A percentile compares a stretch with the other conserved stretches of the same genome.
Conservation (phyloP, 805 yeast species). For the Vanderwaltozyma verrucispora region DNA sequence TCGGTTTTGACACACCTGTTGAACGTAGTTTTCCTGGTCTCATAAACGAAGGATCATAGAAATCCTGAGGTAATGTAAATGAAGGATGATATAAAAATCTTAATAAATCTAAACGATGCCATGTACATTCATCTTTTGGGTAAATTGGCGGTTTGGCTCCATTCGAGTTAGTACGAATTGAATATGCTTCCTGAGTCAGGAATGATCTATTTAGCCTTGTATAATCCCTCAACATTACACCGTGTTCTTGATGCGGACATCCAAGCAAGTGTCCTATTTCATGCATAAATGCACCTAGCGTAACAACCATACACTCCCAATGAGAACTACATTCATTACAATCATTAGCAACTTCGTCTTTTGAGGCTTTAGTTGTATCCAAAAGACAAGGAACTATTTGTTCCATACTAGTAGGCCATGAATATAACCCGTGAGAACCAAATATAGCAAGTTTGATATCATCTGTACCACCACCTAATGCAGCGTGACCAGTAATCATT, state of each 20-base stretch:
- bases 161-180: slow-evolving; percentile 40
- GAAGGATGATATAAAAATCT: slow-evolving; percentile 76
- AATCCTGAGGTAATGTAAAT: slow-evolving; percentile 62
- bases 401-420: slow-evolving; percentile 86
- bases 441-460: slow-evolving; percentile 74
- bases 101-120: slow-evolving; percentile 76
- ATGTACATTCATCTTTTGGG: slow-evolving; percentile 64
- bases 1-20: slow-evolving; percentile 27
- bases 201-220: slow-evolving; percentile 72
- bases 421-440: slow-evolving; percentile 85
- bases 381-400: slow-evolving; percentile 55
- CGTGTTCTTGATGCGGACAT: slow-evolving; percentile 83
- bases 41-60: slow-evolving; percentile 34
- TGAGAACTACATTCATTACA: slow-evolving; percentile 70
- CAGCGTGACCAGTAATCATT: slow-evolving; percentile 75
- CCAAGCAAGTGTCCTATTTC: slow-evolving; percentile 90
- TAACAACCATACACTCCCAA: slow-evolving; percentile 83
- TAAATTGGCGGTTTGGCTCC: slow-evolving; percentile 42
- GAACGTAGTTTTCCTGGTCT: slow-evolving; percentile 26
- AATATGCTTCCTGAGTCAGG: slow-evolving; percentile 53
- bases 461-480: slow-evolving; percentile 79
- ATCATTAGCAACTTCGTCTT: slow-evolving; percentile 78
- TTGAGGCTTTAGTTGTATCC: slow-evolving; percentile 56
- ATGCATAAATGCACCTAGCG: slow-evolving; percentile 91
- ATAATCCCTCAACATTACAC: slow-evolving; percentile 87